phyloP scores from a whole-genome alignment of 495 filamentous ascomycete species.

The Trichoderma orchidacearum region DNA sequence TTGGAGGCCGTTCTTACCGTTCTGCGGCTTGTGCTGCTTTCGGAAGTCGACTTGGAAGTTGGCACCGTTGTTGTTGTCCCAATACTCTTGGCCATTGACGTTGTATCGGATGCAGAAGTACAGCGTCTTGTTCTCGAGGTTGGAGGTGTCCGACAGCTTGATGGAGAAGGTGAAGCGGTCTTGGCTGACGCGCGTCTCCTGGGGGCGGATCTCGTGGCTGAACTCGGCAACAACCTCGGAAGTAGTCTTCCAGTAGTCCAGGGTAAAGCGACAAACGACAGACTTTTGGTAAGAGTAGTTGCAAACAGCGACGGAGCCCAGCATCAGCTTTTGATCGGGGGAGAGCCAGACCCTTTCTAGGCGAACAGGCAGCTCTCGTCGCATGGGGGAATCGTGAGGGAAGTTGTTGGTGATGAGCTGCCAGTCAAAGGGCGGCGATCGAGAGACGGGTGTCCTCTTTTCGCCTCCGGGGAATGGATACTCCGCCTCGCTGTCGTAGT shows the following conservation, averaged over 20 bases:
- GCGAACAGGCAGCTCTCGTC: slow-evolving; percentile 50
- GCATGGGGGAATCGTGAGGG: slow-evolving; percentile 50
- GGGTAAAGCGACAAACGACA: slow-evolving; percentile 82
- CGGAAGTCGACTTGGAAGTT: slow-evolving; percentile 91
- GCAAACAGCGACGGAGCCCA: slow-evolving; percentile 71
- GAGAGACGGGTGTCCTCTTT: slow-evolving; percentile 20
- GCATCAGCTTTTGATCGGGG: slow-evolving; percentile 65
- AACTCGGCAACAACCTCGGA: slow-evolving; percentile 88
- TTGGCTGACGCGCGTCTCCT: slow-evolving; percentile 50
- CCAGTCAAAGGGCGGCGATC: slow-evolving; percentile 58
- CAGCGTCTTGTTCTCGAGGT: slow-evolving; percentile 79
- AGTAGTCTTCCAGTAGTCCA: slow-evolving; percentile 96
- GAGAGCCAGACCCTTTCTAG: slow-evolving; percentile 81
- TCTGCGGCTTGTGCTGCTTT: slow-evolving; percentile 51
- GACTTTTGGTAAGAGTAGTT: slow-evolving; percentile 85
- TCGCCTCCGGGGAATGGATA: slow-evolving; percentile 63
- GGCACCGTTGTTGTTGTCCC: slow-evolving; percentile 80
- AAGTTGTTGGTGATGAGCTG: slow-evolving; percentile 78
- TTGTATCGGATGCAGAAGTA: slow-evolving; percentile 85
- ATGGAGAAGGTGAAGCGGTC: slow-evolving; percentile 91
- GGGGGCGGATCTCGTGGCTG: slow-evolving; percentile 60
- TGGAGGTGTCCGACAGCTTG: slow-evolving; percentile 79
- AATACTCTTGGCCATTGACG: slow-evolving; percentile 74
- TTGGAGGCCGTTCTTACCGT: slow-evolving; percentile 37
- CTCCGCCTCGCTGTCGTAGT: slow-evolving; percentile 66